Percentiles rank a stretch among this genome's conserved stretches.
Conservation (phyloP, 2,329 filamentous ascomycete species). For the Beauveria pseudobassiana region DNA sequence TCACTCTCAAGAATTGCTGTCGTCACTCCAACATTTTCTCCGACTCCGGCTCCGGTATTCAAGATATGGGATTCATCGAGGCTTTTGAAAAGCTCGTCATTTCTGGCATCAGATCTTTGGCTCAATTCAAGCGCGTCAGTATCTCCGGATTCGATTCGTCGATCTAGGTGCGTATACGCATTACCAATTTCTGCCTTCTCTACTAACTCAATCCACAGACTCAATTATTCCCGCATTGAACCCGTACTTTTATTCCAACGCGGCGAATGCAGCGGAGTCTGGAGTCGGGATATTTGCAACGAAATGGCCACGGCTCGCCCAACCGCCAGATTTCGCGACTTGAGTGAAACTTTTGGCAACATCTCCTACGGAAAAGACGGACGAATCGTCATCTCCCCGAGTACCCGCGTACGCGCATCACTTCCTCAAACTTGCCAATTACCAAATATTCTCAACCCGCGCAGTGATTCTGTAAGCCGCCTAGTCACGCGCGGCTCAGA, state of each 20-base stretch:
- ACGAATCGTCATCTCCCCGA: conserved; percentile 48
- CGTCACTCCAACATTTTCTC: conserved; percentile 47
- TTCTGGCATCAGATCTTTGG: conserved; percentile 53
- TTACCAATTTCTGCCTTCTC: not conserved
- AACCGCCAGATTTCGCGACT: conserved; percentile 49
- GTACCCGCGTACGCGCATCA: conserved; percentile 42
- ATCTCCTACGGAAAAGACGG: conserved; percentile 53
- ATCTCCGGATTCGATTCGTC: conserved; percentile 65
- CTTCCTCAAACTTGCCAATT: conserved; percentile 53
- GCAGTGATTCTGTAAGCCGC: conserved; percentile 27
- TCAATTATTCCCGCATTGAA: conserved; percentile 64
- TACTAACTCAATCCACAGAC: conserved; percentile 36
- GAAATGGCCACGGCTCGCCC: conserved; percentile 54
- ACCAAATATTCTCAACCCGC: conserved; percentile 39
- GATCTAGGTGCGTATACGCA: conserved; percentile 50
- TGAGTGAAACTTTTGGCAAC: conserved; percentile 57
- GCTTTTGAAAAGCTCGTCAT: conserved; percentile 64
- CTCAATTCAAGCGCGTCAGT: conserved; percentile 51
- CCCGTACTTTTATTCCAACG: conserved; percentile 62
- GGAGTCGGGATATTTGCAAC: conserved; percentile 60
- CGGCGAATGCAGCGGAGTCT: conserved; percentile 59
- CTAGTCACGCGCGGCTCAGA: not conserved
- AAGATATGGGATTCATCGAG: conserved; percentile 63
- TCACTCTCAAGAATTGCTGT: conserved; percentile 70
- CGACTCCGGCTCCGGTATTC: conserved; percentile 62